phyloP scores from a whole-genome alignment of 2,329 filamentous ascomycete species.

The Esteya vermicola region DNA sequence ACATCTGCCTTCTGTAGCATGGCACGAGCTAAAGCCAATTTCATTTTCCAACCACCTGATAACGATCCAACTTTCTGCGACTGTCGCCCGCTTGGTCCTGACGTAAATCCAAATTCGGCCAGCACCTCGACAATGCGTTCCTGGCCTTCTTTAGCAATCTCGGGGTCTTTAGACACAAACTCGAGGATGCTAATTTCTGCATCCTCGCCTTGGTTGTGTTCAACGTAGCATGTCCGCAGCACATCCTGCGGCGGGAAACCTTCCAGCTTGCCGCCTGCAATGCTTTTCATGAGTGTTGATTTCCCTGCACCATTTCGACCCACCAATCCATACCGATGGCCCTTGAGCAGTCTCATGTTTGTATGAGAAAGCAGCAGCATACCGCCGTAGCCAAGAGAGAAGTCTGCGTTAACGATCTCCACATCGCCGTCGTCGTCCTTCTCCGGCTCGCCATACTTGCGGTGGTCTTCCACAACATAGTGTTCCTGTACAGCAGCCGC shows the following conservation, averaged over 20 bases:
- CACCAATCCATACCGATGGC: slow-evolving; percentile 92
- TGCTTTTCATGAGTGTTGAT: slow-evolving; percentile 97
- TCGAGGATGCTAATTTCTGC: slow-evolving; percentile 92
- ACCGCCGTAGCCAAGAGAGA: slow-evolving; percentile 93
- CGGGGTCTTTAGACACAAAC: slow-evolving; percentile 80
- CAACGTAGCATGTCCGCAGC: slow-evolving; percentile 91
- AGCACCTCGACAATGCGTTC: slow-evolving; percentile 77
- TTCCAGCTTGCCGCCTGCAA: slow-evolving; percentile 89
- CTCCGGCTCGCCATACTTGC: slow-evolving; percentile 70
- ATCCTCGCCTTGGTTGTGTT: slow-evolving; percentile 98
- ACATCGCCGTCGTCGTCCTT: slow-evolving; percentile 85
- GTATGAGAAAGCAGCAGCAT: slow-evolving; percentile 96
- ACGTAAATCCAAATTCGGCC: slow-evolving; percentile 83
- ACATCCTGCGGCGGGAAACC: slow-evolving; percentile 89
- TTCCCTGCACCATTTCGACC: slow-evolving; percentile 96
- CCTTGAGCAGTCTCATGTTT: slow-evolving; percentile 86
- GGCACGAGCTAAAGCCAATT: slow-evolving; percentile 84
- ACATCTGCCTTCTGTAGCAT: slow-evolving; percentile 98
- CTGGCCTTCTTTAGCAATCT: slow-evolving; percentile 61
- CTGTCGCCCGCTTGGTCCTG: slow-evolving; percentile 79
- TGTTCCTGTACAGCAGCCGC: slow-evolving; percentile 61
- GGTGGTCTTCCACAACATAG: slow-evolving; percentile 73
- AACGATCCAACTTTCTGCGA: slow-evolving; percentile 82
- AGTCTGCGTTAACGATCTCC: slow-evolving; percentile 95
- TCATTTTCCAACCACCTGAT: slow-evolving; percentile 99